Conservation (phyloP, 345 rosid genomes). For the Populus nigra region DNA sequence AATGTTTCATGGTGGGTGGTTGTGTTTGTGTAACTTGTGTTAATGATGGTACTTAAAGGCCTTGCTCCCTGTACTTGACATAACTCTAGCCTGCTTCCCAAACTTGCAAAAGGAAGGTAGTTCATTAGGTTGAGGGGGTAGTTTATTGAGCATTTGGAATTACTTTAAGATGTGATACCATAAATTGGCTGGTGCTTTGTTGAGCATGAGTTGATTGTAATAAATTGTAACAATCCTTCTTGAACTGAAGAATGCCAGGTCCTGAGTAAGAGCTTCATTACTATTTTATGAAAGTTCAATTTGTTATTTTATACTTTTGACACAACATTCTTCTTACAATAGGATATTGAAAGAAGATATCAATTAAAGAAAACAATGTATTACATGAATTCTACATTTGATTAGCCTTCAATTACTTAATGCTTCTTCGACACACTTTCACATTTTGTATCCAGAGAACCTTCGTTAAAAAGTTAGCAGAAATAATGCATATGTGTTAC, state of each 20-base stretch:
- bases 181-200: not conserved
- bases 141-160: not conserved
- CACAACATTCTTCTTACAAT: not conserved
- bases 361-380: not conserved
- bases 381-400: not conserved
- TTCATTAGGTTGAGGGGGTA: not conserved
- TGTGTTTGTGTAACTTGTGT: constrained; percentile 3
- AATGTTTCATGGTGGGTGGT: not conserved
- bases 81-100: not conserved
- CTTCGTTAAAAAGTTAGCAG: not conserved
- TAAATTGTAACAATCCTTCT: not conserved
- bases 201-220: not conserved
- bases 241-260: not conserved
- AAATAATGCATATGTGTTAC: not conserved
- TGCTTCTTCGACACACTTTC: not conserved
- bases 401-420: not conserved
- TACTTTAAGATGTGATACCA: not conserved
- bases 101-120: not conserved
- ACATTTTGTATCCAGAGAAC: not conserved
- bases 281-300: not conserved
- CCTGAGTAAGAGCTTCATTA: not conserved
- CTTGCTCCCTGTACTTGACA: not conserved
- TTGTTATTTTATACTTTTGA: not conserved
- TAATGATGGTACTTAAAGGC: not conserved
- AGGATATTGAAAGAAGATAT: not conserved